Conservation (phyloP, 2,329 filamentous ascomycete genomes). For the Cordyceps farinosa region DNA sequence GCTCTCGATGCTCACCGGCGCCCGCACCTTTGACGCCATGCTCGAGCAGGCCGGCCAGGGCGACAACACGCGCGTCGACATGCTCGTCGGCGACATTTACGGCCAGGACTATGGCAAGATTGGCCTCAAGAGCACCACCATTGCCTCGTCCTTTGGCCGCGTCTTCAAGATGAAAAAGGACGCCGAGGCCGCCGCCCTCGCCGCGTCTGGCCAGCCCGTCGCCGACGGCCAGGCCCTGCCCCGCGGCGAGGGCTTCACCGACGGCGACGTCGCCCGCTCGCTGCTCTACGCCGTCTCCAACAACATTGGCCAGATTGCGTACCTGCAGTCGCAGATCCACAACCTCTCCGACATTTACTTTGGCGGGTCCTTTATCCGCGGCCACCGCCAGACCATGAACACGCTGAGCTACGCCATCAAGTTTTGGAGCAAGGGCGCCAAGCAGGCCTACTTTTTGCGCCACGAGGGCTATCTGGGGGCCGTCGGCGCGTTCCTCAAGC, state of each 20-base stretch:
- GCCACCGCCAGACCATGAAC: conserved; percentile 96
- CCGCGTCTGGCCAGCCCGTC: conserved; percentile 15
- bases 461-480: conserved; percentile 95
- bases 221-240: conserved; percentile 29
- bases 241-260: conserved; percentile 56
- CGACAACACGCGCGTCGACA: conserved; percentile 90
- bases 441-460: conserved; percentile 91
- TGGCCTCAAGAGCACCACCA: conserved; percentile 90
- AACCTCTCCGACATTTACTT: conserved; percentile 92
- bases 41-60: conserved; percentile 83
- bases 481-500: conserved; percentile 89
- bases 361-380: conserved; percentile 92
- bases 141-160: conserved; percentile 94
- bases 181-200: conserved; percentile 68
- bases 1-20: conserved; percentile 86
- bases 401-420: conserved; percentile 94
- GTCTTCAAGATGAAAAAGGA: conserved; percentile 90
- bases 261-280: conserved; percentile 84
- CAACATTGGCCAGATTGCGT: conserved; percentile 97
- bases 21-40: conserved; percentile 97
- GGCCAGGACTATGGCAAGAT: conserved; percentile 95
- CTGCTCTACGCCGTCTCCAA: conserved; percentile 94
- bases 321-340: conserved; percentile 95
- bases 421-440: conserved; percentile 92
- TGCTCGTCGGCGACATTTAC: conserved; percentile 97